These are phyloP conservation scores for Phytophthora melonis DNA, from an alignment of 352 stramenopile genomes.

Conservation along the genomic window DNA sequence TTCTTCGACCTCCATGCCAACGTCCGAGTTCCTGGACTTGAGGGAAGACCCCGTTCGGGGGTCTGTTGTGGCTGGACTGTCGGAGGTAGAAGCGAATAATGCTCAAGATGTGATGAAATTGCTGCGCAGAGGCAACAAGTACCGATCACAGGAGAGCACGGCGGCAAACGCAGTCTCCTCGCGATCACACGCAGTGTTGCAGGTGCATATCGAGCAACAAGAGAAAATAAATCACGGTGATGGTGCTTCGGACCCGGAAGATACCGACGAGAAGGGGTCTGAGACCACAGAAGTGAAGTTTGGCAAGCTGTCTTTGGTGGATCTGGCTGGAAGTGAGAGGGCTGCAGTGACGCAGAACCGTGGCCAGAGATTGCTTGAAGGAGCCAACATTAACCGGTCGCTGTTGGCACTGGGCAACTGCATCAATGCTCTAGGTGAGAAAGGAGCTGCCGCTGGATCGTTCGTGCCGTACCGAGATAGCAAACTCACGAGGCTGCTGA, in stretches of 20 bases:
- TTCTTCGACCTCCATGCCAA: slow-evolving; percentile 24
- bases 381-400: slow-evolving; percentile 94
- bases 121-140: slow-evolving; percentile 85
- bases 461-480: slow-evolving; percentile 93
- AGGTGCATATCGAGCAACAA: slow-evolving; percentile 84
- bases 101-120: slow-evolving; percentile 89
- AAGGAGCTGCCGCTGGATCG: slow-evolving; percentile 37
- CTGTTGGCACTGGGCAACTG: slow-evolving; percentile 93
- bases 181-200: slow-evolving; percentile 90
- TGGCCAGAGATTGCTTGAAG: slow-evolving; percentile 86
- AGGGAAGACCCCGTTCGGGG: slow-evolving; percentile 90
- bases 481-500: slow-evolving; percentile 90
- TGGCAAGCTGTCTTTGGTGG: slow-evolving; percentile 91
- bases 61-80: slow-evolving; percentile 86
- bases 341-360: slow-evolving; percentile 92
- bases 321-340: slow-evolving; percentile 92
- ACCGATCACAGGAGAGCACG: slow-evolving; percentile 90
- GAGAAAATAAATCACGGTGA: slow-evolving; percentile 42
- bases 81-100: slow-evolving; percentile 83
- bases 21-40: slow-evolving; percentile 71
- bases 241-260: slow-evolving; percentile 14
- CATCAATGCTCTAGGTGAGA: slow-evolving; percentile 94
- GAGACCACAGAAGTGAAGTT: slow-evolving; percentile 72
- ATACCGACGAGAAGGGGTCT: slow-evolving; percentile 12
- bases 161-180: slow-evolving; percentile 90